Conservation (phyloP, 1,284 basidiomycete genomes). For the Schizophyllum commune region DNA sequence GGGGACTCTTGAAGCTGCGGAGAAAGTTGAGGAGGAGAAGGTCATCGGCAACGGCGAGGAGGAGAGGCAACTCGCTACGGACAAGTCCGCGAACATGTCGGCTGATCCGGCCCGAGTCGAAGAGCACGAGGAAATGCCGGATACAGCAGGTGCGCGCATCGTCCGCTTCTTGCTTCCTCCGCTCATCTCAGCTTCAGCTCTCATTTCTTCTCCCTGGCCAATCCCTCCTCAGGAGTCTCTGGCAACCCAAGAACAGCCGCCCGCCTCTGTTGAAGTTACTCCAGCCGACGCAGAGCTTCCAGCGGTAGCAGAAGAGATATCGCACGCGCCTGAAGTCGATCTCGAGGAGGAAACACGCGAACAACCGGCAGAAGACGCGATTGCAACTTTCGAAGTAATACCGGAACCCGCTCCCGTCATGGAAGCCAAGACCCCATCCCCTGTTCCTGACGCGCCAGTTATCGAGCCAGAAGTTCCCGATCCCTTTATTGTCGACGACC, state of each 20-base stretch:
- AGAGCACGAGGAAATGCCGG: too few relatives aligned
- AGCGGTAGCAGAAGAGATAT: neutral
- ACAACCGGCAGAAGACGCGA: neutral
- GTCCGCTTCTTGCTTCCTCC: neutral
- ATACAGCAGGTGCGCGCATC: neutral
- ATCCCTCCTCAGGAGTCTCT: neutral
- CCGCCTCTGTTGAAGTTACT: neutral
- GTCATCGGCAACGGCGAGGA: too few relatives aligned
- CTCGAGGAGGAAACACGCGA: neutral
- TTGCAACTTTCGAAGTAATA: neutral
- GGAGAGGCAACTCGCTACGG: too few relatives aligned
- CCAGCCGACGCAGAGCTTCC: neutral
- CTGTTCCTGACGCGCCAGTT: neutral
- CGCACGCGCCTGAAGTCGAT: neutral
- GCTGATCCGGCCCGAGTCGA: too few relatives aligned
- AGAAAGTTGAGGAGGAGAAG: too few relatives aligned
- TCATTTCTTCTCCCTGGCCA: neutral
- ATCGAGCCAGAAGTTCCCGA: constrained; percentile 43
- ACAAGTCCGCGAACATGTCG: too few relatives aligned
- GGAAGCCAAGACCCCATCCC: neutral
- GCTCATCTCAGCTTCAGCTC: neutral
- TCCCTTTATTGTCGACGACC: constrained; percentile 50
- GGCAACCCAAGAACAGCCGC: too few relatives aligned
- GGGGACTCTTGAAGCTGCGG: too few relatives aligned
- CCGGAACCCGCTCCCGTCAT: neutral